A percentile compares a stretch with the other conserved stretches of the same genome.
Evolutionary conservation across 2,329 filamentous ascomycete species (phyloP).

Genomic region (Aspergillus spinulosporus): DNA sequence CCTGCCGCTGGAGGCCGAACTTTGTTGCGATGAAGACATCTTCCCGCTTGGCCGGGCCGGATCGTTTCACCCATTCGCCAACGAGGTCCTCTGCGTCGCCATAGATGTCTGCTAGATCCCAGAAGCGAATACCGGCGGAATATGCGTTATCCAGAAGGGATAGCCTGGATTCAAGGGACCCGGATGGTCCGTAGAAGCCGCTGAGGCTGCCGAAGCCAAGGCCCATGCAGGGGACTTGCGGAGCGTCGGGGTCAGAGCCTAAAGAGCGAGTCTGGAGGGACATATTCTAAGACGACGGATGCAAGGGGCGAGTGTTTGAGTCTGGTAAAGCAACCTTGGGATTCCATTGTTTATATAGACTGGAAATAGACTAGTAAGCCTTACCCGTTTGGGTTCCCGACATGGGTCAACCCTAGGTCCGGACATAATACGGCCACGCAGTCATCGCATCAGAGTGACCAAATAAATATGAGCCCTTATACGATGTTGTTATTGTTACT

Average conservation of each 20-base stretch:
- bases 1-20: conserved; percentile 18
- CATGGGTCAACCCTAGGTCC: neutral
- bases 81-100: conserved; percentile 31
- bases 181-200: conserved; percentile 22
- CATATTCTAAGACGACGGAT: too few relatives aligned
- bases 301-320: too few relatives aligned
- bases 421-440: too few relatives aligned
- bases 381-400: conserved; percentile 6
- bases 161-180: conserved; percentile 18
- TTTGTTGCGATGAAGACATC: conserved; percentile 47
- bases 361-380: neutral
- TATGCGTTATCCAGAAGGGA: conserved; percentile 34
- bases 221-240: conserved; percentile 25
- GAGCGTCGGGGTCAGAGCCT: conserved; percentile 20
- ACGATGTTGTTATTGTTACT: too few relatives aligned
- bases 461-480: too few relatives aligned
- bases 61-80: conserved; percentile 43
- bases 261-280: too few relatives aligned
- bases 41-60: conserved; percentile 35
- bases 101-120: conserved; percentile 39
- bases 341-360: neutral
- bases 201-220: conserved; percentile 21
- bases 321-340: too few relatives aligned
- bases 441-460: too few relatives aligned
- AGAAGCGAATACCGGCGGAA: conserved; percentile 32